Base-by-base conservation (phyloP, 2,329 filamentous ascomycete species). In the Trichoderma citrinoviride region DNA sequence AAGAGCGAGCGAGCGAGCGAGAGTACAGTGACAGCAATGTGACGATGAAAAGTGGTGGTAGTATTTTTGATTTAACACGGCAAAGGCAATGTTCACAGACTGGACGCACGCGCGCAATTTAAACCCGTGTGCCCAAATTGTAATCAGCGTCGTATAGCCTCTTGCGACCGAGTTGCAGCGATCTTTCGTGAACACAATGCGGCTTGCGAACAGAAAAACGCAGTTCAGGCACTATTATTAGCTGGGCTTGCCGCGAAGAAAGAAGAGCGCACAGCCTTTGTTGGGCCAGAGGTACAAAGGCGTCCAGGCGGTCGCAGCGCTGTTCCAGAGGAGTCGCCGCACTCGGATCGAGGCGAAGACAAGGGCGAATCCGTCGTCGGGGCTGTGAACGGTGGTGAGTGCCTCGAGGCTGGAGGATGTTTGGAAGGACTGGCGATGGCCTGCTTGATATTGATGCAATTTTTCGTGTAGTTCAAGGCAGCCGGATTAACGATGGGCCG, bases 401-500 rank as follows among this genome's bases (percentile, higher is more conserved):
- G 52, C 23, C 53, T 52, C 58, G 23, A 37, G 61, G 53, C 61
- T 53, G 54, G 54, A 64, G 33, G 61, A 56, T 47, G 43, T 33
- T 37, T 55, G 53, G 33, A 63, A 62, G 60, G 60, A 54, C 60
- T 64, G 61, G 61, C 37, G 6, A 52, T 44, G 33, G 46, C 52
- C 43, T 37, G 33, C 33, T 33, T 62, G 60, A 62, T 54, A 54
- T 54, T 62, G 44, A 64, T 49, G 53, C 61, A 64, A 64, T 64
- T 64, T 64, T 64, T 64, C 61, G 61, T 64, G 61, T 64, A 57
- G 52, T 64, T 62, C 61, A 58, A 43, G 44, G 53, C 27, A 33
- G 44, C 61, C 61, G 61, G 61, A 64, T 57, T 64, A 64, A 57
- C n/a, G 7, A 57, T 57, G 61, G 15, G 53, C 61, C 61, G 61